Conservation (phyloP, 805 yeast species). For the Candida maltosa region DNA sequence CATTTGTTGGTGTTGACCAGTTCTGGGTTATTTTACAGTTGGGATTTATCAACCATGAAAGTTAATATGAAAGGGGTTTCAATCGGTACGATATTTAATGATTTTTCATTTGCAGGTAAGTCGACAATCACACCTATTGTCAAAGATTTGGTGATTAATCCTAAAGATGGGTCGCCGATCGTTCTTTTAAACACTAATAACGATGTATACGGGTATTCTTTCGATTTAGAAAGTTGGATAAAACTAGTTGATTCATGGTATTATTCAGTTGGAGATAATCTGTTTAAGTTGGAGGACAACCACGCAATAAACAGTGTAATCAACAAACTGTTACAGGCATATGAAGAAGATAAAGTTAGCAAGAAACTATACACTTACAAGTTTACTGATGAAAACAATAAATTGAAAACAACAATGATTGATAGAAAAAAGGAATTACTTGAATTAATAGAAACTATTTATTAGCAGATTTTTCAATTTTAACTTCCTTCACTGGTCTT, state of each 20-base stretch:
- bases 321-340: conserved; percentile 2
- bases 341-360: conserved; percentile 4
- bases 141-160: conserved; percentile 28
- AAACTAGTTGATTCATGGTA: conserved; percentile 47
- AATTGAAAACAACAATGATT: conserved; percentile 4
- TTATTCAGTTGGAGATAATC: conserved; percentile 8
- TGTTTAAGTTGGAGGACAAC: not conserved
- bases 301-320: conserved; percentile 2
- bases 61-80: conserved; percentile 43
- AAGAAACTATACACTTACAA: conserved; percentile 5
- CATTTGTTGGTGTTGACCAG: conserved; percentile 45
- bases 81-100: conserved; percentile 51
- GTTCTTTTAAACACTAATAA: conserved; percentile 31
- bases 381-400: conserved; percentile 5
- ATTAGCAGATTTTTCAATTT: conserved; percentile 6
- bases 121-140: conserved; percentile 14
- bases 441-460: not conserved
- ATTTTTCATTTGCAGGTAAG: conserved; percentile 12
- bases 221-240: conserved; percentile 44
- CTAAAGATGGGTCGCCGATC: conserved; percentile 38
- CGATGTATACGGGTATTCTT: conserved; percentile 43
- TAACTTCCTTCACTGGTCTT: conserved; percentile 11
- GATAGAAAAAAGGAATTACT: conserved; percentile 4
- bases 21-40: conserved; percentile 48
- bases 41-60: conserved; percentile 40